Evolutionary conservation across 805 yeast genomes (phyloP).

Genomic region (Cyberlindnera xylosilytica): DNA sequence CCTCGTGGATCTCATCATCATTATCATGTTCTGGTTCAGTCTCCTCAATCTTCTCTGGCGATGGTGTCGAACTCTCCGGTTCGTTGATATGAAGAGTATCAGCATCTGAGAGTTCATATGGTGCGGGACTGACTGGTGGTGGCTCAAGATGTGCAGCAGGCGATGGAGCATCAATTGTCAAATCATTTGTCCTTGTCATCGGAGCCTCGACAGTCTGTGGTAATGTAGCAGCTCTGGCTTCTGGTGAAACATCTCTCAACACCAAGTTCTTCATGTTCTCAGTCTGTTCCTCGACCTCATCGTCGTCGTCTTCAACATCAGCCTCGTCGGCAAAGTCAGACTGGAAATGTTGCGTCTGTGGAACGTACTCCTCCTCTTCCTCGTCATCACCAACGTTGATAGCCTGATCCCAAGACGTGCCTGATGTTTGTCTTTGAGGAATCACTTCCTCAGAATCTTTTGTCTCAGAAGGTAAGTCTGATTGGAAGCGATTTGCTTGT

Average conservation of each 20-base stretch:
- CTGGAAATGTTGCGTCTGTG: slow-evolving; percentile 2
- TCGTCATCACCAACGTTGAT: slow-evolving; percentile 2
- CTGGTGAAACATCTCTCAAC: neutral
- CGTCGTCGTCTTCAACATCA: slow-evolving; percentile 9
- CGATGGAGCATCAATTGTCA: slow-evolving; percentile 8
- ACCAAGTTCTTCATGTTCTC: slow-evolving; percentile 1
- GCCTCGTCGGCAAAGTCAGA: neutral
- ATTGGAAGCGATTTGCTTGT: too few relatives aligned
- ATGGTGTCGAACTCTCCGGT: slow-evolving; percentile 7
- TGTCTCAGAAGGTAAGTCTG: too few relatives aligned
- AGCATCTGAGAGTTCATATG: slow-evolving; percentile 20
- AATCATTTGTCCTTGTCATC: slow-evolving; percentile 1
- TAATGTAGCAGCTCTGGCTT: neutral
- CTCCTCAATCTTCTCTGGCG: neutral
- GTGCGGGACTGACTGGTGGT: slow-evolving; percentile 15
- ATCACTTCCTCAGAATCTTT: neutral
- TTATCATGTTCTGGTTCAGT: neutral
- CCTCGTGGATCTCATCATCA: too few relatives aligned
- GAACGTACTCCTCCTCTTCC: slow-evolving; percentile 7
- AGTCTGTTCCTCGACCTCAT: slow-evolving; percentile 6
- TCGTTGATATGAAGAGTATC: slow-evolving; percentile 25
- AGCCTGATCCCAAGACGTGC: neutral
- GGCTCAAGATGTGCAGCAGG: neutral
- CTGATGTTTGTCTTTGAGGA: neutral
- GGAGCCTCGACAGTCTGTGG: slow-evolving; percentile 1